phyloP scores from a whole-genome alignment of 2,329 filamentous ascomycete species.

The Epicoccum sorghinum region DNA sequence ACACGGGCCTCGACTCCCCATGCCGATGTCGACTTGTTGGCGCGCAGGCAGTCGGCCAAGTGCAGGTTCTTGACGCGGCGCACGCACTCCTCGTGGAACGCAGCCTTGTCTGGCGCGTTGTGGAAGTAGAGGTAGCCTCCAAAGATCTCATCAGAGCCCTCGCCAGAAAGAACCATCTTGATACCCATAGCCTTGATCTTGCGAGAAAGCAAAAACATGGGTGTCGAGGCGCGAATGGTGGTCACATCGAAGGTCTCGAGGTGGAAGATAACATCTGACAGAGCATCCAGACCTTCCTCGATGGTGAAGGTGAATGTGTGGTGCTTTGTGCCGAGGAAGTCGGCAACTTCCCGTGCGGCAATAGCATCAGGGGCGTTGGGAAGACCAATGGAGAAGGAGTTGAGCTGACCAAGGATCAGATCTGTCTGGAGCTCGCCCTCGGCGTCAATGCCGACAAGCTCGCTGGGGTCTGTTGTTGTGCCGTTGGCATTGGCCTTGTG shows the following conservation, averaged over 20 bases:
- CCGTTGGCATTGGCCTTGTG: slow-evolving; percentile 30
- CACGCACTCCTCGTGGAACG: slow-evolving; percentile 96
- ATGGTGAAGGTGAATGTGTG: slow-evolving; percentile 98
- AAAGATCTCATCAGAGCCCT: slow-evolving; percentile 98
- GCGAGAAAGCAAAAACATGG: slow-evolving; percentile 95
- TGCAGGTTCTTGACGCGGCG: slow-evolving; percentile 96
- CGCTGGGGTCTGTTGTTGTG: slow-evolving; percentile 21
- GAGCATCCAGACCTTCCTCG: slow-evolving; percentile 93
- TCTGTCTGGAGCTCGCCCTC: slow-evolving; percentile 87
- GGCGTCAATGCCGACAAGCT: slow-evolving; percentile 93
- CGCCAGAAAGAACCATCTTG: slow-evolving; percentile 98
- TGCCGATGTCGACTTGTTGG: slow-evolving; percentile 98
- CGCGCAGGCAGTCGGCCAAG: slow-evolving; percentile 91
- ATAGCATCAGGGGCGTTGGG: slow-evolving; percentile 90
- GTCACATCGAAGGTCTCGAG: slow-evolving; percentile 98
- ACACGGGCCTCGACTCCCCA: slow-evolving; percentile 98
- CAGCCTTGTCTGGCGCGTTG: slow-evolving; percentile 84
- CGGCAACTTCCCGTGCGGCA: slow-evolving; percentile 89
- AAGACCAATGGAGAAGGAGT: slow-evolving; percentile 98
- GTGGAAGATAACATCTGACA: slow-evolving; percentile 97
- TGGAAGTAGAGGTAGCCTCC: slow-evolving; percentile 99
- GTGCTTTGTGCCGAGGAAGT: slow-evolving; percentile 97
- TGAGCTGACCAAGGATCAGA: slow-evolving; percentile 90
- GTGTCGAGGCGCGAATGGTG: slow-evolving; percentile 95
- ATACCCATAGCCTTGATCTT: slow-evolving; percentile 99